A percentile compares a stretch with the other conserved stretches of the same genome.
These are phyloP conservation scores for Cladosporium halotolerans DNA, from an alignment of 2,329 filamentous ascomycete species.

Conservation along the genomic window DNA sequence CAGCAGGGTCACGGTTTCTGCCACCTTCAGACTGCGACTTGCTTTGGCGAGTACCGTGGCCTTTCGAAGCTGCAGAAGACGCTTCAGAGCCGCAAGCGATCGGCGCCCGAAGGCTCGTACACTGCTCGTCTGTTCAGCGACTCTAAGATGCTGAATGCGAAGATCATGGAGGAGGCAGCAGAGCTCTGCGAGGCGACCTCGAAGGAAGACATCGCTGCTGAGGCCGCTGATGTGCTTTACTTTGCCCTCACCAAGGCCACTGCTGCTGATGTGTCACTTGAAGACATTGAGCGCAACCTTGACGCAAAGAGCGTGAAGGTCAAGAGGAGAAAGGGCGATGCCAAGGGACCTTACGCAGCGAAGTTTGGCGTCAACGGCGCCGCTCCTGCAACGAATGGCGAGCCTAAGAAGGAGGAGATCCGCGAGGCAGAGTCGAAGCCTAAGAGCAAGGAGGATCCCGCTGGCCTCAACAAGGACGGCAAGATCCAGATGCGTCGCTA, in stretches of 20 bases:
- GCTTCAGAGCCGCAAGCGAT: slow-evolving; percentile 70
- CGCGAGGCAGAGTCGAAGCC: slow-evolving; percentile 49
- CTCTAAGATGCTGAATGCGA: slow-evolving; percentile 79
- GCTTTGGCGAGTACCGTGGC: slow-evolving; percentile 79
- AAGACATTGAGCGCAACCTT: slow-evolving; percentile 85
- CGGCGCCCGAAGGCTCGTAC: slow-evolving; percentile 84
- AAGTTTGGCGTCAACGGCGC: slow-evolving; percentile 61
- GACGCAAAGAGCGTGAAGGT: slow-evolving; percentile 95
- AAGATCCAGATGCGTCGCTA: slow-evolving; percentile 80
- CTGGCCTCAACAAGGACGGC: slow-evolving; percentile 41
- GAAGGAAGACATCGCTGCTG: slow-evolving; percentile 80
- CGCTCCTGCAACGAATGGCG: slow-evolving; percentile 18
- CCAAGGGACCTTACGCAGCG: slow-evolving; percentile 86
- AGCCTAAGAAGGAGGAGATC: slow-evolving; percentile 33
- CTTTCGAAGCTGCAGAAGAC: slow-evolving; percentile 83
- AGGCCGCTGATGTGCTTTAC: slow-evolving; percentile 92
- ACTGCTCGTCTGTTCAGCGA: slow-evolving; percentile 90
- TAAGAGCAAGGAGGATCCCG: slow-evolving; percentile 46
- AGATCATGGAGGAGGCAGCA: slow-evolving; percentile 97
- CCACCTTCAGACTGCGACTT: slow-evolving; percentile 84
- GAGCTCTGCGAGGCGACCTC: slow-evolving; percentile 84
- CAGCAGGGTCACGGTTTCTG: slow-evolving; percentile 89
- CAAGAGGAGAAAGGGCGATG: slow-evolving; percentile 85
- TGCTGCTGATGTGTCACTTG: slow-evolving; percentile 72
- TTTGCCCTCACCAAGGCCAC: slow-evolving; percentile 90